Evolutionary conservation across 331 rosid species (phyloP), one percentile per base, ranked within the genome.

Genomic region (Erythrophleum ivorense): DNA sequence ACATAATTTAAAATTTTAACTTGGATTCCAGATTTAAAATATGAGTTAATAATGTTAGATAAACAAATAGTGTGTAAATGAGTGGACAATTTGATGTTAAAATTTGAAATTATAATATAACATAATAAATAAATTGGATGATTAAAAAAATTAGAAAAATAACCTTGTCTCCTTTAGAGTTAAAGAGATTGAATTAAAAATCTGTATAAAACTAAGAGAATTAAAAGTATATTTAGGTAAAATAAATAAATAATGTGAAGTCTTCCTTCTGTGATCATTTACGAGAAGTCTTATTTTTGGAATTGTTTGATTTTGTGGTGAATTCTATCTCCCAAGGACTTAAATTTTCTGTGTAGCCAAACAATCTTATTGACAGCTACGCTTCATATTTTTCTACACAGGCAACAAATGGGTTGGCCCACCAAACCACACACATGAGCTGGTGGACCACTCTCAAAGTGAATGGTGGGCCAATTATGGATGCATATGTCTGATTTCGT

Each of bases 361-460:
- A 82, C 53, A 64, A 63, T 48, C 54, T 52, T 62, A 21, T 66
- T 89, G 91, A 87, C 91, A 89, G 90, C 93, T 85, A 80, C 80
- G 18, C 49, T 75, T 49, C 41, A 65, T 59, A 66, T 40, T 84
- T 58, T 83, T 65, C 10, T 66, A 19, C 31, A 73, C 36, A 67
- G 82, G 85, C 75, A 80, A 68, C 71, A 75, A 80, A 85, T 70
- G 80, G 83, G 66, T 21, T 76, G 91, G 81, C 84, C 94, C 86
- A 90, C 82, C 59, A 79, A 67, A 67, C 73, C 73, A n/a, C 36
- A 43, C 54, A 68, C 73, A 83, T 79, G 88, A 84, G 88, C 50
- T 67, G 80, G 91, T 88, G 89, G 97, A 86, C 93, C 93, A 83
- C 84, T 71, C 81, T 57, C 82, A 89, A 88, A 86, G 92, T 76